Conservation (phyloP, 495 filamentous ascomycete species). For the Xylaria grammica region DNA sequence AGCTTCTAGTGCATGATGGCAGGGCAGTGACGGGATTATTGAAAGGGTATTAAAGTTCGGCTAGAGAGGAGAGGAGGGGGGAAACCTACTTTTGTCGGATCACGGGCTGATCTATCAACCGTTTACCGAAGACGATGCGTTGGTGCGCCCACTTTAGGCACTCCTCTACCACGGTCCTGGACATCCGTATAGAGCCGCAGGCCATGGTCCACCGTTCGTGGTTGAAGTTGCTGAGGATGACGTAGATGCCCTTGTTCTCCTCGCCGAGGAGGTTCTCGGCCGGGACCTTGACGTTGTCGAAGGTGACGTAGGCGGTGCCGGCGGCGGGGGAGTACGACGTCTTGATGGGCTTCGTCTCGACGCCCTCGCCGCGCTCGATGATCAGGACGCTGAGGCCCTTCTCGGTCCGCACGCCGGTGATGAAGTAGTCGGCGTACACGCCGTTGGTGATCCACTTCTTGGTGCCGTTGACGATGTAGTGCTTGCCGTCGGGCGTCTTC, state of each 20-base stretch:
- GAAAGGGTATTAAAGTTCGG: background rate
- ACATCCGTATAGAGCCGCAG: slow-evolving; percentile 66
- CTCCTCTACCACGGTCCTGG: slow-evolving; percentile 76
- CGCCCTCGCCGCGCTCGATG: slow-evolving; percentile 70
- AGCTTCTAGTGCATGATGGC: background rate
- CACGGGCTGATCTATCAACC: slow-evolving; percentile 81
- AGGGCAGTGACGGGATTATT: background rate
- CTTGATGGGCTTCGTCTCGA: slow-evolving; percentile 82
- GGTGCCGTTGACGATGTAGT: slow-evolving; percentile 86
- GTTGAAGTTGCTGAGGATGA: slow-evolving; percentile 90
- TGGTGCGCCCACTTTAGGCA: slow-evolving; percentile 91
- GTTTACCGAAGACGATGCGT: slow-evolving; percentile 83
- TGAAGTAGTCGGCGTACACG: slow-evolving; percentile 82
- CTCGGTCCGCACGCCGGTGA: slow-evolving; percentile 78
- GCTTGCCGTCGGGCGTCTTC: slow-evolving; percentile 81
- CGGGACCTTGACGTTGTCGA: slow-evolving; percentile 86
- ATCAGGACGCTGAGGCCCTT: slow-evolving; percentile 83
- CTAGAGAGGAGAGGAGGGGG: background rate
- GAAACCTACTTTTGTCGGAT: slow-evolving; percentile 70
- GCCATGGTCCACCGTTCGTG: slow-evolving; percentile 78
- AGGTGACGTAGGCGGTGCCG: slow-evolving; percentile 80
- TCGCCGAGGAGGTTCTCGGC: slow-evolving; percentile 78
- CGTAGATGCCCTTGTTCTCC: slow-evolving; percentile 85
- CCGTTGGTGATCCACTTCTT: slow-evolving; percentile 98
- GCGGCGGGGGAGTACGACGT: slow-evolving; percentile 82